These are phyloP conservation scores for Marasmius fiardii DNA, from an alignment of 1,284 basidiomycete genomes.

Conservation along the genomic window DNA sequence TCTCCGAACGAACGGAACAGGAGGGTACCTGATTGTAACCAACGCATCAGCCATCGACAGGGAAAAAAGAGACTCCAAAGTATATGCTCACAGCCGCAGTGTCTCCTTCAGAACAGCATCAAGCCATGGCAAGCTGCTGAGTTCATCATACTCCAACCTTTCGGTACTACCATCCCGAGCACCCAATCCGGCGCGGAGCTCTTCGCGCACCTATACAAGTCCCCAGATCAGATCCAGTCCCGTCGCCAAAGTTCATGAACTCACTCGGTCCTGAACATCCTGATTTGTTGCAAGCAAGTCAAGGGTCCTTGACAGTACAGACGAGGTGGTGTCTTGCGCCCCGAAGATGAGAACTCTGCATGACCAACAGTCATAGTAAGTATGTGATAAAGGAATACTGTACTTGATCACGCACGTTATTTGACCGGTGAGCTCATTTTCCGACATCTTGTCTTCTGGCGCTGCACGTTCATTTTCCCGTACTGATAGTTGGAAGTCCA, in stretches of 20 bases:
- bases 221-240: background rate
- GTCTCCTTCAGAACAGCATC: slow-evolving; percentile 48
- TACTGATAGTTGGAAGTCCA: slow-evolving; percentile 24
- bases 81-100: slow-evolving; percentile 34
- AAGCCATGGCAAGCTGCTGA: slow-evolving; percentile 36
- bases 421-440: slow-evolving; percentile 42
- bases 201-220: slow-evolving; percentile 24
- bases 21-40: slow-evolving; percentile 30
- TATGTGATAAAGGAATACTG: background rate
- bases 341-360: slow-evolving; percentile 41
- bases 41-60: background rate
- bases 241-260: background rate
- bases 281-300: slow-evolving; percentile 27
- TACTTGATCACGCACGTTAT: slow-evolving; percentile 35
- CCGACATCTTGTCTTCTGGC: slow-evolving; percentile 31
- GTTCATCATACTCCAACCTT: slow-evolving; percentile 32
- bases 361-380: background rate
- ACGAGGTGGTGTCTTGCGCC: slow-evolving; percentile 42
- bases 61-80: background rate
- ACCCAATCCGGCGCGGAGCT: slow-evolving; percentile 24
- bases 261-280: slow-evolving; percentile 26
- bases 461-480: slow-evolving; percentile 32
- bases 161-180: slow-evolving; percentile 15
- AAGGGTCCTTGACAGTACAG: slow-evolving; percentile 34
- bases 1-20: slow-evolving; percentile 41